These are phyloP conservation scores for Juglanconis oblonga DNA, from an alignment of 2,329 filamentous ascomycete genomes.

Conservation along the genomic window DNA sequence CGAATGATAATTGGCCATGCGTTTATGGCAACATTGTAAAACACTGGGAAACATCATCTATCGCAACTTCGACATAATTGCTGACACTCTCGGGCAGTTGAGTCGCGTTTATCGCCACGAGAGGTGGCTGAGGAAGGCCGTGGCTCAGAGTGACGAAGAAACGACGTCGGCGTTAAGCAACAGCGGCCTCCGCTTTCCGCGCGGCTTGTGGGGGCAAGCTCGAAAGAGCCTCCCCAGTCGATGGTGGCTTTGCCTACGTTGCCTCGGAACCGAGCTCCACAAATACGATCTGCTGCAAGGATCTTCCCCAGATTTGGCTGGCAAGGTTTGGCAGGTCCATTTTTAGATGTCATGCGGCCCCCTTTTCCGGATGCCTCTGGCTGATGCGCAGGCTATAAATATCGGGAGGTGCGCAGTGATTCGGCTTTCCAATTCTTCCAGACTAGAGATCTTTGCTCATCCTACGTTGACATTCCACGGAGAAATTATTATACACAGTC, in stretches of 20 bases:
- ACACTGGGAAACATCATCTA: neutral
- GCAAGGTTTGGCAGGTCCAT: neutral
- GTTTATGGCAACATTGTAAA: neutral
- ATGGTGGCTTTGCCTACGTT: neutral
- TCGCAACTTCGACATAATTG: neutral
- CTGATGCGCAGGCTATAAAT: neutral
- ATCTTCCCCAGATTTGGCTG: neutral
- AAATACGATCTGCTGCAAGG: neutral
- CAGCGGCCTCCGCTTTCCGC: neutral
- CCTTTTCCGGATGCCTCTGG: neutral
- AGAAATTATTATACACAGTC: neutral
- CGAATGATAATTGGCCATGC: neutral
- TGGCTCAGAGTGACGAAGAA: neutral
- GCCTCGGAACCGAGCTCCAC: neutral
- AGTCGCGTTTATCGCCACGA: neutral
- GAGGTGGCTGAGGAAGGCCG: neutral
- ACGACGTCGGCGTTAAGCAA: conserved; percentile 1
- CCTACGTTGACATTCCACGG: no score
- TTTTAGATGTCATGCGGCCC: neutral
- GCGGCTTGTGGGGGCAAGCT: neutral
- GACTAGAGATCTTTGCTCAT: no score
- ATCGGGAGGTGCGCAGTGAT: neutral
- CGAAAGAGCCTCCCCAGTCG: neutral
- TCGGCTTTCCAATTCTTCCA: no score
- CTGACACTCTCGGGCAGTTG: neutral